Evolutionary conservation across 176 grass and related monocot species (phyloP).

Genomic region (Oryza officinalis): DNA sequence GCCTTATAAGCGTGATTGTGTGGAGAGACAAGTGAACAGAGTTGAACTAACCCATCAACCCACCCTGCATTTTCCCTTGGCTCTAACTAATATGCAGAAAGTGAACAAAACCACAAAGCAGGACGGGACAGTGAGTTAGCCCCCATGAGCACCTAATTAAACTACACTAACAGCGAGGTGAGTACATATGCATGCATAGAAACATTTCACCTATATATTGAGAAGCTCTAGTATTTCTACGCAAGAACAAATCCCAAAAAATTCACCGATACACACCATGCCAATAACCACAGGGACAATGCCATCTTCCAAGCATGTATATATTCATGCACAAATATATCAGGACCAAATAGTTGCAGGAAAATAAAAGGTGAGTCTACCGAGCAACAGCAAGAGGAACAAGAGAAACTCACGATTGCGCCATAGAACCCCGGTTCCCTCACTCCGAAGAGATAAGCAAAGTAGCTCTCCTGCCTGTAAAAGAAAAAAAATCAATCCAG

Average conservation of each 20-base stretch:
- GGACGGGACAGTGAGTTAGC: not conserved
- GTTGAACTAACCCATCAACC: not conserved
- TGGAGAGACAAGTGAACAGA: not conserved
- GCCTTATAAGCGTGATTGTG: not conserved
- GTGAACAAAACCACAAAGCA: not conserved
- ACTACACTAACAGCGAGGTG: not conserved
- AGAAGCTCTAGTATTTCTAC: not conserved
- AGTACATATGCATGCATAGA: not conserved
- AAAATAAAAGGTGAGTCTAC: not conserved
- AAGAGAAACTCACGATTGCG: conserved; percentile 56
- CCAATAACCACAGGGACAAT: not conserved
- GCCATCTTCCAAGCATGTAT: not conserved
- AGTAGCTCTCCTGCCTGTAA: conserved; percentile 93
- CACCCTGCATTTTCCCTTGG: not conserved
- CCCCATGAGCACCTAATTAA: not conserved
- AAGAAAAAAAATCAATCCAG: not conserved
- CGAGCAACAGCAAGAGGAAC: not conserved
- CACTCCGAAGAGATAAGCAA: conserved; percentile 88
- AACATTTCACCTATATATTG: not conserved
- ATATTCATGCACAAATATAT: not conserved
- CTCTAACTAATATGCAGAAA: not conserved
- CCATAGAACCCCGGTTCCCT: conserved; percentile 82
- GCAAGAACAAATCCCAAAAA: not conserved
- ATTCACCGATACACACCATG: not conserved
- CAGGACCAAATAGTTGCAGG: not conserved